Evolutionary conservation across 1,139 yeast species (phyloP).

Genomic region (Yamadazyma trypodendri): DNA sequence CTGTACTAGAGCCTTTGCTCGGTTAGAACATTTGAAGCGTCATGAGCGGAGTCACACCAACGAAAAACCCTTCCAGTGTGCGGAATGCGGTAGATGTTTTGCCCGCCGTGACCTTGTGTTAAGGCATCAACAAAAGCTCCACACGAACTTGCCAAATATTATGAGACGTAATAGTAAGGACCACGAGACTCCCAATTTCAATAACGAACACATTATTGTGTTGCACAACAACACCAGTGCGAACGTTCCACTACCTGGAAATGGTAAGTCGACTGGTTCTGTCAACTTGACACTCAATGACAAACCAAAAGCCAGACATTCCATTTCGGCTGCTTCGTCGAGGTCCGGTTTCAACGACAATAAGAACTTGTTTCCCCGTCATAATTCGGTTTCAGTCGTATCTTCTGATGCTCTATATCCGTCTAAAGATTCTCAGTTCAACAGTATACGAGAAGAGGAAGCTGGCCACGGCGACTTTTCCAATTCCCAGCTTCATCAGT

Average conservation of each 20-base stretch:
- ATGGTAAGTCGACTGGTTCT: not conserved
- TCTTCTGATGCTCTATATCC: constrained; percentile 61
- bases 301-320: not conserved
- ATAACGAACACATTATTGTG: constrained; percentile 43
- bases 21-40: constrained; percentile 90
- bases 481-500: constrained; percentile 62
- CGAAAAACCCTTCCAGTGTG: constrained; percentile 83
- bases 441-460: constrained; percentile 30
- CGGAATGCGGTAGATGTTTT: constrained; percentile 50
- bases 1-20: constrained; percentile 95
- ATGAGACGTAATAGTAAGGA: constrained; percentile 20
- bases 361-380: constrained; percentile 36
- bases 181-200: constrained; percentile 11
- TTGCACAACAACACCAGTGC: constrained; percentile 43
- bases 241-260: constrained; percentile 42
- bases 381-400: constrained; percentile 82
- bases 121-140: constrained; percentile 47
- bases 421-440: constrained; percentile 36
- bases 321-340: constrained; percentile 1
- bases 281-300: not conserved
- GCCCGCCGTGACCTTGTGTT: constrained; percentile 49
- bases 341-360: constrained; percentile 5
- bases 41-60: constrained; percentile 95
- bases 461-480: constrained; percentile 64
- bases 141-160: constrained; percentile 25